Conservation (phyloP, 2,329 filamentous ascomycete species). For the Cladosporium halotolerans region DNA sequence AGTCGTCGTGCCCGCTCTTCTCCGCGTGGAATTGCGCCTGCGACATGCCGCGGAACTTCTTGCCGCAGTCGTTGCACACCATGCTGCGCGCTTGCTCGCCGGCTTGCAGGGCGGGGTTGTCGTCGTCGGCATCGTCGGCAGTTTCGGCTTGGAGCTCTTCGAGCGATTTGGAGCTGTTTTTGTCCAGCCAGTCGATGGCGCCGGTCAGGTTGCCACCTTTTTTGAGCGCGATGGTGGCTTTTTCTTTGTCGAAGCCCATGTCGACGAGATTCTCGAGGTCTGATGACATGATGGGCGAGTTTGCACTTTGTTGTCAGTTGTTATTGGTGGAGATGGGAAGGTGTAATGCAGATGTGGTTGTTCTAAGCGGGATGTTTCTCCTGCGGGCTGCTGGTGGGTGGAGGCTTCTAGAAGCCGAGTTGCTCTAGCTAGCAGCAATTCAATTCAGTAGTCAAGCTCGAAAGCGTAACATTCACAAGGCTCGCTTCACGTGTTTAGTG, state of each 20-base stretch:
- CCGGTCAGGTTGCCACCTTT: conserved; percentile 69
- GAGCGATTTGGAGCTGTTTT: conserved; percentile 79
- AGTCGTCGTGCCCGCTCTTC: conserved; percentile 86
- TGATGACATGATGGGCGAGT: conserved; percentile 35
- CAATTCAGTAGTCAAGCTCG: too few species aligned
- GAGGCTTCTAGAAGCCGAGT: not conserved
- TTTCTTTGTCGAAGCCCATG: conserved; percentile 75
- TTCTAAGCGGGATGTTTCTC: too few species aligned
- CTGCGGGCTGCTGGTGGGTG: too few species aligned
- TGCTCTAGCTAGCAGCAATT: too few species aligned
- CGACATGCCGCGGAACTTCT: conserved; percentile 74
- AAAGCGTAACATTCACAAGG: not conserved
- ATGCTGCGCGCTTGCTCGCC: conserved; percentile 72
- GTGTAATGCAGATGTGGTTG: not conserved
- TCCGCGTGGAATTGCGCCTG: conserved; percentile 85
- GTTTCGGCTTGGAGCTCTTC: conserved; percentile 64
- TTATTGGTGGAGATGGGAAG: not conserved
- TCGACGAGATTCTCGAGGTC: conserved; percentile 57
- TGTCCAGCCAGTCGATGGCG: conserved; percentile 90
- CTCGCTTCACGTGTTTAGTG: conserved; percentile 6
- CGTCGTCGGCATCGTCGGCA: conserved; percentile 34
- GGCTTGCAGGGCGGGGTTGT: conserved; percentile 57
- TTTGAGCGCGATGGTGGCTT: conserved; percentile 77
- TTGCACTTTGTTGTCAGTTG: not conserved
- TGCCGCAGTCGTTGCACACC: conserved; percentile 90